Percentiles rank a stretch among this genome's conserved stretches.
phyloP scores from a whole-genome alignment of 2,329 filamentous ascomycete species.

The Ophiostoma piceae region DNA sequence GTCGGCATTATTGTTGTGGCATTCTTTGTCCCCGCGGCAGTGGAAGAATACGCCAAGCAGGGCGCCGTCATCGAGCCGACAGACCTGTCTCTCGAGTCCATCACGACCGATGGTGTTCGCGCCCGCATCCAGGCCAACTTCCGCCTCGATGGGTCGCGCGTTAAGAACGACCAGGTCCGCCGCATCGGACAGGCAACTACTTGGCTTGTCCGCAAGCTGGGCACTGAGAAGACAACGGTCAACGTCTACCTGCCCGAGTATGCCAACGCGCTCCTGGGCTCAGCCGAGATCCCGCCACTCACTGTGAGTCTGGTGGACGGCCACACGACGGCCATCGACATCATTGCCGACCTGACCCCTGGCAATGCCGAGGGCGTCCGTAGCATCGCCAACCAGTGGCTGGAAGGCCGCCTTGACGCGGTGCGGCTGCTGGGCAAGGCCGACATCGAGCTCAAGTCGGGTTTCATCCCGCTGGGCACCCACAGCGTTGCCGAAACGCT shows the following conservation, averaged over 20 bases:
- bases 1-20: conserved; percentile 68
- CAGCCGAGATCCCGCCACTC: conserved; percentile 68
- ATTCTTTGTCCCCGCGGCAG: conserved; percentile 73
- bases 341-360: conserved; percentile 69
- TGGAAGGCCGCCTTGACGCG: conserved; percentile 68
- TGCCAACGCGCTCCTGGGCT: conserved; percentile 69
- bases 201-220: conserved; percentile 71
- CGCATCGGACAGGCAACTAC: conserved; percentile 73
- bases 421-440: conserved; percentile 70
- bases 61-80: conserved; percentile 78
- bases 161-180: conserved; percentile 64
- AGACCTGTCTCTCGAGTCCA: conserved; percentile 76
- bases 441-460: conserved; percentile 68
- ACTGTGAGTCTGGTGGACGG: conserved; percentile 73
- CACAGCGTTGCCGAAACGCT: conserved; percentile 70
- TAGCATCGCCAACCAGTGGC: conserved; percentile 78
- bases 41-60: conserved; percentile 81
- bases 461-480: conserved; percentile 70
- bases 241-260: conserved; percentile 80
- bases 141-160: conserved; percentile 69
- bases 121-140: conserved; percentile 80
- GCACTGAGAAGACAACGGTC: conserved; percentile 67
- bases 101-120: conserved; percentile 71
- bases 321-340: conserved; percentile 69
- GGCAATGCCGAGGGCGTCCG: conserved; percentile 74